Base-by-base conservation (phyloP, 495 filamentous ascomycete species). In the Penicillium coprophilum region DNA sequence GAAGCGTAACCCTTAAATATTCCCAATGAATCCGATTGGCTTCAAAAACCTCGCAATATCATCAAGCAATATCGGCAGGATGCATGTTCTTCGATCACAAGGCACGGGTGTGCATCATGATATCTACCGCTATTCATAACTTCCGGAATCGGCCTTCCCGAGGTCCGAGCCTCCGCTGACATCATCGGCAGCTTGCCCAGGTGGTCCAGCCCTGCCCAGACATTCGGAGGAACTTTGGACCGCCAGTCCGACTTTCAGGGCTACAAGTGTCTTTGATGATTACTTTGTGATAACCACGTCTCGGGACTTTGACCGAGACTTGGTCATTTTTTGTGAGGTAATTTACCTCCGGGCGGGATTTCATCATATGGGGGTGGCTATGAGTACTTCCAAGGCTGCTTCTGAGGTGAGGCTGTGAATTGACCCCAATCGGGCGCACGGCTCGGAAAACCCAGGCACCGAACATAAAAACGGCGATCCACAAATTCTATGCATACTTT, bases 1-100 rank as follows among this genome's bases (percentile, higher is more conserved):
- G 57, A 55, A 28, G 53, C 30, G 6, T 60, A 34, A 60, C 41
- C 24, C 28, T 12, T 60, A 34, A 60, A 47, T 20, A n/a, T 12
- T 31, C n/a, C 24, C 15, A 17, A 31, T 13, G 17, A 1, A n/a
- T 31, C 7, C 15, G 45, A 27, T n/a, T 47, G 23, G 19, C 9
- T 43, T 43, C 15, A 27, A 6, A 2, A 6, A 8, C 12, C 43
- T 27, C 23, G 13, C 21, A 7, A 45, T 13, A 10, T 40, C 24
- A 24, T 11, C 19, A 24, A 13, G 4, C 20, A 24, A 43, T 10
- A 15, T 6, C 24, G 21, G 41, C 21, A 23, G 4, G 15, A 44
- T 4, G 10, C 6, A 15, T 12, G 1, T 34, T n/a, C 0, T 44
- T 24, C 24, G 13, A 15, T 34, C 32, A 34, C 32, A 34, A 5